These are phyloP conservation scores for Balamuthia mandrillaris DNA, from an alignment of 208 protist species.

Conservation along the genomic window DNA sequence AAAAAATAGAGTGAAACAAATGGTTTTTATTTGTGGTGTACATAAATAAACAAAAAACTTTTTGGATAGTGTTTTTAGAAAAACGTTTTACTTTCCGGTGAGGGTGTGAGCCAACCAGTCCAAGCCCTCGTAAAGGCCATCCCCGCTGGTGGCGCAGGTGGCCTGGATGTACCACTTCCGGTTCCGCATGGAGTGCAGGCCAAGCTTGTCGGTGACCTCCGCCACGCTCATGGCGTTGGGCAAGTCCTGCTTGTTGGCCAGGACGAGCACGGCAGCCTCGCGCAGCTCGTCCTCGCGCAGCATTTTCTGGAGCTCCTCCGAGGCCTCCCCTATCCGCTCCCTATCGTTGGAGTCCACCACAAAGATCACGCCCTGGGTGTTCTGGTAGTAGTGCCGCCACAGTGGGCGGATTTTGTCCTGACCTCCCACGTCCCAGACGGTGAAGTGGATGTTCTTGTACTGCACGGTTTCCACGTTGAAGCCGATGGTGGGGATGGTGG, in stretches of 20 bases:
- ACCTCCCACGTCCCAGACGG: constrained; percentile 10
- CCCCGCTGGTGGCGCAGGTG: constrained; percentile 89
- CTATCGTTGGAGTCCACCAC: constrained; percentile 82
- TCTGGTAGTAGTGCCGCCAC: constrained; percentile 84
- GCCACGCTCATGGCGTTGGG: constrained; percentile 93
- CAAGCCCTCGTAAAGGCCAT: constrained; percentile 93
- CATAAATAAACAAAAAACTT: too few relatives aligned
- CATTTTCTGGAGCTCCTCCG: constrained; percentile 74
- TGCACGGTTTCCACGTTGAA: not conserved
- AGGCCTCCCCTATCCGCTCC: constrained; percentile 75
- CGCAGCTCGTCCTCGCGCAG: constrained; percentile 81
- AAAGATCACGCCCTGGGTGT: constrained; percentile 82
- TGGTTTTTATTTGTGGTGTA: too few relatives aligned
- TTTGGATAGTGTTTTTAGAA: too few relatives aligned
- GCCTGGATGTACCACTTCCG: constrained; percentile 92
- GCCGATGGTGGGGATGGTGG: constrained; percentile 1
- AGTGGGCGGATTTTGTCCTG: constrained; percentile 26
- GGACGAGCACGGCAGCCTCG: constrained; percentile 78
- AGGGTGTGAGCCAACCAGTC: constrained; percentile 83
- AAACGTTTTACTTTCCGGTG: too few relatives aligned
- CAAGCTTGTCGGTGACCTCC: constrained; percentile 93
- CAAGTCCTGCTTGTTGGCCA: constrained; percentile 88
- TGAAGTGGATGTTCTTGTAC: not conserved
- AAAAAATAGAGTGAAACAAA: too few relatives aligned
- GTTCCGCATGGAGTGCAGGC: constrained; percentile 85